Conservation (phyloP, 768 basidiomycete genomes). For the Trametes sanguinea region DNA sequence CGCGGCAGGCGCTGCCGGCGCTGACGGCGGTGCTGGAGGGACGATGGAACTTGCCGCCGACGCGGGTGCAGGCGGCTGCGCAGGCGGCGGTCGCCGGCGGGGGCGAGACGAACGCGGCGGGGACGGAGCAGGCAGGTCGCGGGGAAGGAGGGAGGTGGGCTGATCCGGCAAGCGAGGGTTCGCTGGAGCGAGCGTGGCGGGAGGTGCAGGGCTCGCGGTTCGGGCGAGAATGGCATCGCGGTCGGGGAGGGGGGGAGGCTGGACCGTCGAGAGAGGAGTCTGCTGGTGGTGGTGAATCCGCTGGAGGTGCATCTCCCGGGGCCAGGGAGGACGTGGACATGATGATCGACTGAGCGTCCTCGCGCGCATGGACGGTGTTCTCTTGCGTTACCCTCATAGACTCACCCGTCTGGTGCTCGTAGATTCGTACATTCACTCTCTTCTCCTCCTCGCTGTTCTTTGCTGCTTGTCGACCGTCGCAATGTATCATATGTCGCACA, state of each 20-base stretch:
- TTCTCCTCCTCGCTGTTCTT: background rate
- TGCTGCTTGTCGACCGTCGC: background rate
- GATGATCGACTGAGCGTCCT: conserved; percentile 8
- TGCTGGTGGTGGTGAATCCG: no score
- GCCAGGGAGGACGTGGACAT: conserved; percentile 18
- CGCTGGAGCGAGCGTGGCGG: background rate
- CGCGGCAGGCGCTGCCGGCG: conserved; percentile 6
- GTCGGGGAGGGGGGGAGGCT: background rate
- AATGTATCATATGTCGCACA: conserved; percentile 9
- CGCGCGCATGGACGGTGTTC: no score
- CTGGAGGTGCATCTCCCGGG: no score
- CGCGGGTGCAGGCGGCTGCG: background rate
- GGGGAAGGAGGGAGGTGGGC: background rate
- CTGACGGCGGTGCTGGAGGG: conserved; percentile 11
- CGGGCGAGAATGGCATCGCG: no score
- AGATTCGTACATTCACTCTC: background rate
- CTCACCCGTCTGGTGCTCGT: background rate
- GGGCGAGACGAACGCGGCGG: background rate
- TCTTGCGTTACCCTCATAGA: no score
- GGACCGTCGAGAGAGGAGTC: background rate
- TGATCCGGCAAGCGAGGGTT: background rate
- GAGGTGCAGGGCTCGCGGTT: background rate
- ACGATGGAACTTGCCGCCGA: background rate
- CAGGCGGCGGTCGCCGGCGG: background rate
- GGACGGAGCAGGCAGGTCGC: no score